These are phyloP conservation scores for Prunus yedoensis DNA, from an alignment of 331 rosid genomes.

Conservation along the genomic window DNA sequence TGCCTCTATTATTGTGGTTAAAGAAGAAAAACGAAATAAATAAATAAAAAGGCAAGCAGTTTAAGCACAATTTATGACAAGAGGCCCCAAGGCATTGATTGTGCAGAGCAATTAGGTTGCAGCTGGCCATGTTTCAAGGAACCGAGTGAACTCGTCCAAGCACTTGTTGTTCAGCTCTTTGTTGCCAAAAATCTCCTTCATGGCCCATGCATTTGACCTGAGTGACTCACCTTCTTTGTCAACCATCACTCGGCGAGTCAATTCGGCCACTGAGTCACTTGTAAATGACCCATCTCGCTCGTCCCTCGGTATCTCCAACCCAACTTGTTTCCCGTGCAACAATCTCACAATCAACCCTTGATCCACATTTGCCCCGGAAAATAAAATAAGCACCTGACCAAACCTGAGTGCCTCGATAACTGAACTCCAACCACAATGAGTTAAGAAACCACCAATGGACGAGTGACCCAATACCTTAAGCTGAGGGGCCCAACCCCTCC, in stretches of 20 bases:
- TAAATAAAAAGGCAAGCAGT: too few relatives aligned
- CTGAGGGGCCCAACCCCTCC: constrained; percentile 33
- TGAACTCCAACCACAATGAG: constrained; percentile 35
- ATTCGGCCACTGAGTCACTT: constrained; percentile 21
- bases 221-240: constrained; percentile 22
- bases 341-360: constrained; percentile 22
- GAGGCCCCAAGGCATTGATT: too few relatives aligned
- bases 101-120: neutral
- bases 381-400: constrained; percentile 18
- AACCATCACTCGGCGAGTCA: constrained; percentile 24
- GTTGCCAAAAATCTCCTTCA: constrained; percentile 16
- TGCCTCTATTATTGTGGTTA: too few relatives aligned
- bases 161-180: neutral
- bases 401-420: constrained; percentile 22
- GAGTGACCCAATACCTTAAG: constrained; percentile 17
- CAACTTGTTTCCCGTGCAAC: constrained; percentile 11
- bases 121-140: neutral
- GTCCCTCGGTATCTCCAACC: constrained; percentile 25
- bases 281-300: constrained; percentile 29
- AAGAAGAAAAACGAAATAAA: too few relatives aligned
- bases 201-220: constrained; percentile 4
- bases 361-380: constrained; percentile 22
- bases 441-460: constrained; percentile 15
- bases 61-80: too few relatives aligned
- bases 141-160: constrained; percentile 7